These are phyloP conservation scores for Persicaria maculosa DNA, from an alignment of 148 eudicot species.

Conservation along the genomic window DNA sequence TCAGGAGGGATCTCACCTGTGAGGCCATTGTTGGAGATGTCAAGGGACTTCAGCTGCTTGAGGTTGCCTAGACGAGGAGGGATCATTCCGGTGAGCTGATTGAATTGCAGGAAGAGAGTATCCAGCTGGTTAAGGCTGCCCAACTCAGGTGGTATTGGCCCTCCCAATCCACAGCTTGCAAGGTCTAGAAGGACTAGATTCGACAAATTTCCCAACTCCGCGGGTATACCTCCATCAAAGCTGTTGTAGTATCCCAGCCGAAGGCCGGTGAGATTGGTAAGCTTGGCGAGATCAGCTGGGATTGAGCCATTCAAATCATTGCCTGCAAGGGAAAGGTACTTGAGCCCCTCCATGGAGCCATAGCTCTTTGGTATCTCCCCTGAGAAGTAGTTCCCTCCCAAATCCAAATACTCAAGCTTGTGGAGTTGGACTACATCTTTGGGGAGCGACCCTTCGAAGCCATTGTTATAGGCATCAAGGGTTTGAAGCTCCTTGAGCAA, in stretches of 20 bases:
- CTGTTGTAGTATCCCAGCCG: constrained; percentile 46
- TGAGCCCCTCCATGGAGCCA: constrained; percentile 29
- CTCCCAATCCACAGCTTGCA: constrained; percentile 36
- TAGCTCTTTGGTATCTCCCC: constrained; percentile 37
- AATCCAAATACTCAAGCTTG: constrained; percentile 35
- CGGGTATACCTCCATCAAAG: constrained; percentile 49
- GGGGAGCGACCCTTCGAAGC: constrained; percentile 39
- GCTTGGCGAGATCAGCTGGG: constrained; percentile 36
- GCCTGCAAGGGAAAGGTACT: constrained; percentile 38
- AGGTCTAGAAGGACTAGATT: constrained; percentile 47
- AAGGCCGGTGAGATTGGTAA: constrained; percentile 29
- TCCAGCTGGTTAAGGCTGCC: constrained; percentile 36
- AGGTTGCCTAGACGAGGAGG: constrained; percentile 32
- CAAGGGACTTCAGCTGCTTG: constrained; percentile 25
- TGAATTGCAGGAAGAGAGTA: constrained; percentile 41
- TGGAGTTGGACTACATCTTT: constrained; percentile 17
- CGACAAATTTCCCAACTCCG: constrained; percentile 31
- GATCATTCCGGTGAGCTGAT: constrained; percentile 37
- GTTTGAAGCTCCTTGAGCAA: constrained; percentile 23
- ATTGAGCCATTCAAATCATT: constrained; percentile 36
- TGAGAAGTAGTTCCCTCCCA: constrained; percentile 53
- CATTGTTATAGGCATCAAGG: constrained; percentile 44
- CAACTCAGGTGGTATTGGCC: constrained; percentile 37
- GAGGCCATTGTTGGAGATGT: constrained; percentile 38
- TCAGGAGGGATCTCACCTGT: constrained; percentile 39